Percentiles rank a stretch among this genome's conserved stretches.
Evolutionary conservation across 257 asterid genomes (phyloP).

Genomic region (Salvia rosmarinus): DNA sequence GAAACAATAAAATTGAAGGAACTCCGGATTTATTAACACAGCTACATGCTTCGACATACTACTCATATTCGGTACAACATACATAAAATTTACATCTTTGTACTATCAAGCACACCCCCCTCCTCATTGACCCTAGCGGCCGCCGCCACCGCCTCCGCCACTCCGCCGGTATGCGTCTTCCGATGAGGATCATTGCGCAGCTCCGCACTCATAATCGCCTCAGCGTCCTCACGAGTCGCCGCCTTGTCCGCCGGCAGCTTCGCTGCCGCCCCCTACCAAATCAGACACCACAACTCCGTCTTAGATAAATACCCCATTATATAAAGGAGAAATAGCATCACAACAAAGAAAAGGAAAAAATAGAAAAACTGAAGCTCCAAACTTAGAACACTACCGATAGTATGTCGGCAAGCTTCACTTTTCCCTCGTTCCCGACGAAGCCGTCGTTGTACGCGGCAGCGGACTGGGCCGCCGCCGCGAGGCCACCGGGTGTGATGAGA

Average conservation of each 20-base stretch:
- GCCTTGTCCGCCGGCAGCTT: conserved; percentile 56
- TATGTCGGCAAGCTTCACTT: conserved; percentile 58
- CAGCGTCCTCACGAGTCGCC: conserved; percentile 71
- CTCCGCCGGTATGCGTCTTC: conserved; percentile 55
- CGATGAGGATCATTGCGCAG: conserved; percentile 45
- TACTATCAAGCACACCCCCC: conserved; percentile 11
- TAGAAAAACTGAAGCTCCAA: not conserved
- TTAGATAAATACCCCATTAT: no score
- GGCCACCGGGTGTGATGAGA: conserved; percentile 56
- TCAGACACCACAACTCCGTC: not conserved
- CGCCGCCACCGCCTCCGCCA: conserved; percentile 62
- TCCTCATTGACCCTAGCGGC: conserved; percentile 61
- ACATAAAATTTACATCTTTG: not conserved
- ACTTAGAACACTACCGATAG: conserved; percentile 43
- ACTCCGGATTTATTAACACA: no score
- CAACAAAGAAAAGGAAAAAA: not conserved
- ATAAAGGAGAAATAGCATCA: not conserved
- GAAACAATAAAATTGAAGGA: no score
- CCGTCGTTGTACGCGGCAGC: conserved; percentile 68
- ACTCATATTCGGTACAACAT: not conserved
- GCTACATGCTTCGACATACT: no score
- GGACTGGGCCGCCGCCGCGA: conserved; percentile 74
- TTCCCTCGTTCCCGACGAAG: conserved; percentile 48
- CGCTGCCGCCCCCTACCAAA: conserved; percentile 48
- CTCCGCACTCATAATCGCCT: conserved; percentile 61